Base-by-base conservation (phyloP, 352 stramenopile genomes). In the Labyrinthula sp. region DNA sequence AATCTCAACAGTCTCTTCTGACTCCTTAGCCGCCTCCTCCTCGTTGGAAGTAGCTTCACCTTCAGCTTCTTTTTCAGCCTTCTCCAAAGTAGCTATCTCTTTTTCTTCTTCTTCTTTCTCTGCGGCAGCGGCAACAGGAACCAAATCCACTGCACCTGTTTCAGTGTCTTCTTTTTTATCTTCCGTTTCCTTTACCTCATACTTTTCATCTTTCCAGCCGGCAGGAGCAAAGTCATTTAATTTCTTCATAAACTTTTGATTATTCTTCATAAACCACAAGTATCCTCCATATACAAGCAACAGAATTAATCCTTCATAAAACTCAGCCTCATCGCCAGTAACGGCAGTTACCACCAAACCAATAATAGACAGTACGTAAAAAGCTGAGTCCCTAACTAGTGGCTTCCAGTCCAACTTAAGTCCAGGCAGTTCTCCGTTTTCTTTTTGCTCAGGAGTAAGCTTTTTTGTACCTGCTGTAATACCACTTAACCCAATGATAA, bases 401-500 rank as follows among this genome's bases (percentile, higher is more conserved):
- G 48, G 48, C 9, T 46, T 28, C 41, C 45, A 58, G 36, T 58
- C 48, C 15, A 58, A 46, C 12, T 46, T 9, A 3, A 58, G 48
- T 17, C n/a, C n/a, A n/a, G 30, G 24, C n/a, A n/a, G n/a, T n/a
- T n/a, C n/a, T 33, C n/a, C n/a, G n/a, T n/a, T n/a, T n/a, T n/a
- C n/a, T n/a, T n/a, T n/a, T n/a, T n/a, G n/a, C n/a, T n/a, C n/a
- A n/a, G n/a, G n/a, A n/a, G n/a, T n/a, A n/a, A n/a, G n/a, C n/a
- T n/a, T n/a, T n/a, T 24, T 47, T 0, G 4, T 8, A n/a, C 43
- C 43, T 3, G 43, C 43, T 2, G 47, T 25, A 18, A 52, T 27
- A 2, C 31, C 55, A 10, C 40, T 47, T 24, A 54, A 30, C 23
- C 68, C 67, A 45, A 65, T 68, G 54, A 77, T 77, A 27, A 73